These are phyloP conservation scores for Neurospora sp. DNA, from an alignment of 495 filamentous ascomycete species.

Conservation along the genomic window DNA sequence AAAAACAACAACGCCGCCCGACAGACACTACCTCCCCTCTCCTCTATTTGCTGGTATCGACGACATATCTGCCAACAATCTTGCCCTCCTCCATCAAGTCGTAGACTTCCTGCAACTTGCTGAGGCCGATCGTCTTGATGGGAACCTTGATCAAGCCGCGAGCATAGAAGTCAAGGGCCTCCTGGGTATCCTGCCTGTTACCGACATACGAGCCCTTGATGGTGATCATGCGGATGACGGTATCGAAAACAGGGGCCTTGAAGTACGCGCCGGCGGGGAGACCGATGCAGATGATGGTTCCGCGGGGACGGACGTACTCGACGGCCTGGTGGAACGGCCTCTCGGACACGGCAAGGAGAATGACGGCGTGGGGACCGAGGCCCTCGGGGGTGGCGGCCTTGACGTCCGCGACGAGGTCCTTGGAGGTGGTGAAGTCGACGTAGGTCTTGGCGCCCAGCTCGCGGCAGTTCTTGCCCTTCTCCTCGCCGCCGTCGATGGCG, in stretches of 20 bases:
- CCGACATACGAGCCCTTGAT: conserved; percentile 94
- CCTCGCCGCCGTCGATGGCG: conserved; percentile 69
- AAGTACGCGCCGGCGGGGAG: conserved; percentile 70
- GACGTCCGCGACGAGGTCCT: conserved; percentile 74
- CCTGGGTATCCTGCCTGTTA: conserved; percentile 71
- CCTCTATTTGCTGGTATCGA: conserved; percentile 50
- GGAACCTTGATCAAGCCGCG: conserved; percentile 77
- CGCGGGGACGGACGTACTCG: conserved; percentile 67
- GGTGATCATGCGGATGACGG: conserved; percentile 75
- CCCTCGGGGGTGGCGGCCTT: conserved; percentile 67
- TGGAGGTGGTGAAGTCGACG: conserved; percentile 65
- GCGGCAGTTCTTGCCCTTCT: conserved; percentile 62
- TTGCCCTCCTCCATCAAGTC: conserved; percentile 63
- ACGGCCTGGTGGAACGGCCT: conserved; percentile 91
- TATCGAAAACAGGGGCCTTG: conserved; percentile 74
- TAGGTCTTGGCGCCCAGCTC: conserved; percentile 59
- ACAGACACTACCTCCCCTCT: neutral
- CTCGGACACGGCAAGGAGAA: conserved; percentile 76
- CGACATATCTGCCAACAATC: conserved; percentile 82
- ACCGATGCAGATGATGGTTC: conserved; percentile 75
- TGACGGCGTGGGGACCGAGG: conserved; percentile 77
- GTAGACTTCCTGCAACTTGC: conserved; percentile 67
- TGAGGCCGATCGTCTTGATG: conserved; percentile 71
- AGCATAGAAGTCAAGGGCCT: conserved; percentile 81
- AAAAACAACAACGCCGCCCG: neutral